A percentile compares a stretch with the other conserved stretches of the same genome.
Evolutionary conservation across 495 filamentous ascomycete genomes (phyloP).

Genomic region (Amniculicola lignicola): DNA sequence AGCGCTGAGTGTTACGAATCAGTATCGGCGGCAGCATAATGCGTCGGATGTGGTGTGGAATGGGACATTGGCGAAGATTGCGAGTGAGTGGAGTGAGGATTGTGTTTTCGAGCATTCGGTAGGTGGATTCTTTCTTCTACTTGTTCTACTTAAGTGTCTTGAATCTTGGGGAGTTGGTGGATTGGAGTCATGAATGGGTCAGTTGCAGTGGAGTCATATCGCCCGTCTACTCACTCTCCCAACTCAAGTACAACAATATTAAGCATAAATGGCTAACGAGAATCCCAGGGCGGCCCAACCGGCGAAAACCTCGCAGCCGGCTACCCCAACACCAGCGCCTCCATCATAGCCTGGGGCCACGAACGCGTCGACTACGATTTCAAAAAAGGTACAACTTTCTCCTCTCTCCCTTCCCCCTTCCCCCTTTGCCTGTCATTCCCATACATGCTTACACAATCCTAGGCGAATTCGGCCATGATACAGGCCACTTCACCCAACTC

Average conservation of each 20-base stretch:
- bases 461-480: conserved; percentile 54
- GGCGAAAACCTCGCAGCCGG: conserved; percentile 78
- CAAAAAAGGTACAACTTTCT: conserved; percentile 25
- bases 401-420: background rate
- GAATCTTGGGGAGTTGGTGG: background rate
- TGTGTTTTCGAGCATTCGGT: conserved; percentile 66
- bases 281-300: conserved; percentile 56
- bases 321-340: conserved; percentile 56
- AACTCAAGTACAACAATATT: too few relatives aligned
- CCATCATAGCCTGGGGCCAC: conserved; percentile 65
- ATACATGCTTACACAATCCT: conserved; percentile 22
- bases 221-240: too few relatives aligned
- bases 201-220: too few relatives aligned
- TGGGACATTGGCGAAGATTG: conserved; percentile 55
- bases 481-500: conserved; percentile 84
- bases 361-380: conserved; percentile 63
- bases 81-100: conserved; percentile 48
- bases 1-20: conserved; percentile 65
- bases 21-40: conserved; percentile 63
- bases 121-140: conserved; percentile 27
- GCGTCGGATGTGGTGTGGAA: conserved; percentile 65
- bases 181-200: too few relatives aligned
- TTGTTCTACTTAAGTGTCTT: background rate
- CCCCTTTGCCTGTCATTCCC: background rate
- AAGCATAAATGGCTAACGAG: background rate